Base-by-base conservation (phyloP, 1,284 basidiomycete genomes). In the Crepidotus sp. region DNA sequence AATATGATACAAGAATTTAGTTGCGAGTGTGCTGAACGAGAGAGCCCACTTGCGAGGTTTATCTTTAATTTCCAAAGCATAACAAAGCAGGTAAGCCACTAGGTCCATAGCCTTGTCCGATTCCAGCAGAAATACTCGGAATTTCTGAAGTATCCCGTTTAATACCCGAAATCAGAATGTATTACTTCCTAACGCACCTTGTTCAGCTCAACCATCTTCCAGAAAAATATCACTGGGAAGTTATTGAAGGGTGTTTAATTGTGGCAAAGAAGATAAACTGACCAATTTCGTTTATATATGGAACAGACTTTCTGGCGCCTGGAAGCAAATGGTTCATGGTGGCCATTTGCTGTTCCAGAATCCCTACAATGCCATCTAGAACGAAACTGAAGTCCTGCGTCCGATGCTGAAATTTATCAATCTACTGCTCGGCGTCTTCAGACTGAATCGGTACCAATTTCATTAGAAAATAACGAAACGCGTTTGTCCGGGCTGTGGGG, bases 161-260 rank as follows among this genome's bases (percentile, higher is more conserved):
- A 11, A 50, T 42, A 14, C 36, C 34, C 36, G 50, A 42, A 47
- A 26, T 22, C 32, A 24, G 31, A 27, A 21, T n/a, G 27, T 17
- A 29, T 24, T 22, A 25, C 31, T 36, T 22, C 25, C 31, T 36
- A 22, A 38, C 27, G 6, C 15, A 89, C 90, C 71, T 88, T 93
- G 67, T 95, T 95, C 22, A 93, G 63, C 54, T 95, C 93, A 32
- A 94, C 69, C 61, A 90, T 76, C 61, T 91, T 88, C 91, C 91
- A 95, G 43, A 94, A 75, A 42, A 96, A 73, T 42, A 93, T 72
- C 42, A 90, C 87, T 90, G 50, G 1, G 18, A 35, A 6, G 17
- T 14, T 41, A 38, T 17, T 35, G 10, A 31, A 21, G 11, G 7
- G 22, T 2, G 22, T 8, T 1, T 8, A 17, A 27, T 11, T 3